Evolutionary conservation across 768 basidiomycete species (phyloP).

Genomic region (Inosperma sp.): DNA sequence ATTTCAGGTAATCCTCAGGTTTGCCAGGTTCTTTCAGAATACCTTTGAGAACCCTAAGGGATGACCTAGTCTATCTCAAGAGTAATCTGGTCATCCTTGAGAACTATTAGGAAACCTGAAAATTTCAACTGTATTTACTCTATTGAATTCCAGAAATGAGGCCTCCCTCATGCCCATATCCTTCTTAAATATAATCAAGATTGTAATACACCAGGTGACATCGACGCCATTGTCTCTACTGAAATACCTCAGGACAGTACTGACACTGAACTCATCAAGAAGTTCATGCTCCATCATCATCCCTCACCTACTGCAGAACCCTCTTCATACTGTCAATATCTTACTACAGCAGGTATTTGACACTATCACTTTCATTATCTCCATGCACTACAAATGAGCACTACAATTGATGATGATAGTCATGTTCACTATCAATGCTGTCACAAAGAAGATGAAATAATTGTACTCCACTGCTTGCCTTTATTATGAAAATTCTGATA

Average conservation of each 20-base stretch:
- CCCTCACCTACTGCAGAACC: constrained; percentile 11
- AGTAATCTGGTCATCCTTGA: too few relatives aligned
- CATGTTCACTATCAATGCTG: constrained; percentile 27
- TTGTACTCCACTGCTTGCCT: constrained; percentile 27
- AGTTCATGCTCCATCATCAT: constrained; percentile 35
- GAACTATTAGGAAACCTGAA: too few relatives aligned
- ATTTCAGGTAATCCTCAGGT: too few relatives aligned
- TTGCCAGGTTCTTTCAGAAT: too few relatives aligned
- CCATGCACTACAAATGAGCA: constrained; percentile 13
- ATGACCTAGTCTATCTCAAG: too few relatives aligned
- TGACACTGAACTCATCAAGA: constrained; percentile 23
- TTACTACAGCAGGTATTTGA: constrained; percentile 13
- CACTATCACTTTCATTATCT: constrained; percentile 24
- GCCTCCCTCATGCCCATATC: constrained; percentile 40
- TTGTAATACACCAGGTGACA: constrained; percentile 22
- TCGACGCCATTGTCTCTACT: constrained; percentile 32
- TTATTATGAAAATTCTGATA: constrained; percentile 26
- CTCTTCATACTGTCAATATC: constrained; percentile 26
- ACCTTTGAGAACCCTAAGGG: too few relatives aligned
- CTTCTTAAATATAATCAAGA: constrained; percentile 28
- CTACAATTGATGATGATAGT: constrained; percentile 26
- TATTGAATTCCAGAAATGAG: constrained; percentile 41
- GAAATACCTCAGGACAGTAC: constrained; percentile 28
- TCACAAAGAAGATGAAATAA: constrained; percentile 19
- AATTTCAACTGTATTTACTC: constrained; percentile 31